Conservation (phyloP, 176 grass and related monocot species). For the Guadua angustifolia region DNA sequence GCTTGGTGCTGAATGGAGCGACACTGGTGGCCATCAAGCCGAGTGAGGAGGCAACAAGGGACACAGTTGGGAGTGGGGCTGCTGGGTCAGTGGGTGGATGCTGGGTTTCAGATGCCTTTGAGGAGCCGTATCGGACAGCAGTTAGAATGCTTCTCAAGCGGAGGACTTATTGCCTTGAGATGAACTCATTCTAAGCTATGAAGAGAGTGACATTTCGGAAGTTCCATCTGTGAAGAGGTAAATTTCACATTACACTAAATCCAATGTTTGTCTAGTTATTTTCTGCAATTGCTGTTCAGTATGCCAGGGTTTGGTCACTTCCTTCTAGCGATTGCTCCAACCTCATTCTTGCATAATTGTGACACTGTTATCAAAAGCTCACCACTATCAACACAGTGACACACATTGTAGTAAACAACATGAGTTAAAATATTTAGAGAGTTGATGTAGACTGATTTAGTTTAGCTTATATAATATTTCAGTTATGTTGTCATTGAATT, state of each 20-base stretch:
- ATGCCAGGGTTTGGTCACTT: not conserved
- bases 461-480: not conserved
- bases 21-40: constrained; percentile 87
- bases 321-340: not conserved
- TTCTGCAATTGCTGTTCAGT: not conserved
- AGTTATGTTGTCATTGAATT: not conserved
- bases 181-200: constrained; percentile 87
- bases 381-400: not conserved
- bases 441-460: not conserved
- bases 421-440: not conserved
- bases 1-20: constrained; percentile 73
- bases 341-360: constrained; percentile 14
- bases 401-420: not conserved
- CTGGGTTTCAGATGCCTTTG: constrained; percentile 84
- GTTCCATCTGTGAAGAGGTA: constrained; percentile 48
- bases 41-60: constrained; percentile 57
- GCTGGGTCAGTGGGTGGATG: constrained; percentile 31
- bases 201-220: not conserved
- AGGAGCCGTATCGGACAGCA: constrained; percentile 77
- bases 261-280: constrained; percentile 32
- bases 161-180: constrained; percentile 81
- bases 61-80: constrained; percentile 15
- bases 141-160: constrained; percentile 73
- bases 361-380: not conserved
- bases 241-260: not conserved